Base-by-base conservation (phyloP, 2,329 filamentous ascomycete genomes). In the Tolypocladium paradoxum region DNA sequence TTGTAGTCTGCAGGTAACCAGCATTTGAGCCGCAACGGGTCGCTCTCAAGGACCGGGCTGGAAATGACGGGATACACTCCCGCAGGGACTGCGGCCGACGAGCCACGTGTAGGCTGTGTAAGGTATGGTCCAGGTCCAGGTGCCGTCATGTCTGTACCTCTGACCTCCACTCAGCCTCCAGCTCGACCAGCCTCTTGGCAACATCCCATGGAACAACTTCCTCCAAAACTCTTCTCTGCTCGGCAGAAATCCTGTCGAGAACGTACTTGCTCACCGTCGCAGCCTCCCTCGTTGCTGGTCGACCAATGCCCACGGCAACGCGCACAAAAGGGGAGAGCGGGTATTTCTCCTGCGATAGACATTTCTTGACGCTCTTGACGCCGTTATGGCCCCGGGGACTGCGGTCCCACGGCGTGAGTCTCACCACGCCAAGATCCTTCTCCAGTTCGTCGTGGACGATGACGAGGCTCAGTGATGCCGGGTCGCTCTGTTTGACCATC, bases 381-480 rank as follows among this genome's bases (percentile, higher is more conserved):
- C 88, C 88, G 60, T 90, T 89, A 68, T 92, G 88, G 0, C 88
- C 88, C 11, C 79, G 77, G 37, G 82, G 74, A 62, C 85, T 89
- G 52, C 76, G 69, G 2, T 76, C 74, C 65, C 86, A 89, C 27
- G 76, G 75, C 53, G 79, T 79, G 6, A 88, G 73, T 49, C 75
- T 81, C 16, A 95, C 77, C 36, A 77, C 76, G 0, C 90, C 90
- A 2, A 90, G 64, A 3, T 78, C 73, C 43, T 80, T 76, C 62
- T 96, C 91, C 35, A 97, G 71, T 66, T 97, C 92, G 66, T 97
- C 92, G 67, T 97, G 90, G 22, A 97, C 74, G 14, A 97, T 73
- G 0, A 97, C 82, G 18, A 99, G 69, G 22, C 72, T 72, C 16
- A 73, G 64, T 51, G 60, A 59, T 57, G 64, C 57, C 5, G 61